These are phyloP conservation scores for Penstemon barbatus DNA, from an alignment of 257 asterid species.

Conservation along the genomic window DNA sequence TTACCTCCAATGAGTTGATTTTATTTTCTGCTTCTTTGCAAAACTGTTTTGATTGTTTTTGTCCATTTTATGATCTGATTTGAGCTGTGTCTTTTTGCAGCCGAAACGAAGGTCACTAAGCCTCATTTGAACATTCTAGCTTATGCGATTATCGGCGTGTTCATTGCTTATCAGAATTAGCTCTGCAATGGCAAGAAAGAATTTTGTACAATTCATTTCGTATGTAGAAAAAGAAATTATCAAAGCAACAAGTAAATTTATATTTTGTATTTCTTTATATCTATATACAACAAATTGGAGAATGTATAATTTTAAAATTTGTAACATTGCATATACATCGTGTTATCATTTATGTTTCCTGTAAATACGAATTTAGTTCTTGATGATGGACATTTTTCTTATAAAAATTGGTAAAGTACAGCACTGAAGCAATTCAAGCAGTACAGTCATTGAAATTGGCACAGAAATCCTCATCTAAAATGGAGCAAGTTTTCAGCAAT, in stretches of 20 bases:
- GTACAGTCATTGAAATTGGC: constrained; percentile 73
- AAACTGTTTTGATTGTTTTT: too few relatives aligned
- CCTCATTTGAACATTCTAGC: constrained; percentile 30
- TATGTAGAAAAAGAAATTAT: neutral
- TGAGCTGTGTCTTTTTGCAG: constrained; percentile 25
- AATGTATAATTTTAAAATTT: too few relatives aligned
- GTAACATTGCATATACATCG: too few relatives aligned
- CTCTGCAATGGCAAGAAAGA: neutral
- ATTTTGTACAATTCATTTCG: neutral
- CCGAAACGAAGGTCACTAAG: constrained; percentile 42
- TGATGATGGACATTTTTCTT: too few relatives aligned
- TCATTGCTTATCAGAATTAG: neutral
- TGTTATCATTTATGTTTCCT: too few relatives aligned
- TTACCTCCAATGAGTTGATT: too few relatives aligned
- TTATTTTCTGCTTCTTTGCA: too few relatives aligned
- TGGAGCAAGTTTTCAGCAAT: constrained; percentile 45
- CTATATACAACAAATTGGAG: too few relatives aligned
- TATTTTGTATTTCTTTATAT: too few relatives aligned
- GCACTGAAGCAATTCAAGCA: constrained; percentile 70
- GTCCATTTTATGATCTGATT: neutral
- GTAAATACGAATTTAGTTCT: too few relatives aligned
- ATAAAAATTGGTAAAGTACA: too few relatives aligned
- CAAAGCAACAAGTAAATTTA: too few relatives aligned
- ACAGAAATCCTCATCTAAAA: constrained; percentile 41
- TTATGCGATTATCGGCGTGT: neutral